Base-by-base conservation (phyloP, 2,329 filamentous ascomycete genomes). In the Alternaria atra region DNA sequence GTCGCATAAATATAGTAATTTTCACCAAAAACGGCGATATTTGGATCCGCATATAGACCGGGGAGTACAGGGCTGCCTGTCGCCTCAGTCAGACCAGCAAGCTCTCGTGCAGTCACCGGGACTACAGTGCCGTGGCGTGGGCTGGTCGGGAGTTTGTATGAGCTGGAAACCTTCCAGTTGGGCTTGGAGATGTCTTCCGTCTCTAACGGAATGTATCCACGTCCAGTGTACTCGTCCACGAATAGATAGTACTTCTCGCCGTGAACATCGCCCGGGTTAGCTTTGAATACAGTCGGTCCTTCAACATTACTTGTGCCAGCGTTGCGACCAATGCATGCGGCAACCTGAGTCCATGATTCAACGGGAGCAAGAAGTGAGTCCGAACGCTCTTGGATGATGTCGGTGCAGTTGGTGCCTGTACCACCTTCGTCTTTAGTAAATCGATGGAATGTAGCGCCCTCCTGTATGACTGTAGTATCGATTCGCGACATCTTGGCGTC, bases 381-480 rank as follows among this genome's bases (percentile, higher is more conserved):
- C 0, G 84, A 84, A 32, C 79, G 80, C 64, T 86, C 84, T 60
- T 86, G 80, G 20, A 87, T 86, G 25, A 86, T 86, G 43, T 87
- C 85, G 2, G 74, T 76, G 66, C 85, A 87, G 2, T 84, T 84
- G 0, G 84, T 85, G 1, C 73, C 77, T 5, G 73, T 78, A 2
- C 79, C 82, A 0, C 83, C 84, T 56, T 86, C 84, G 42, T 86
- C 84, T 58, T 87, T 86, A 17, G 84, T 86, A 67, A 86, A 87
- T 9, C 85, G 83, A 66, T 85, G 84, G 68, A 83, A 86, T 0
- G 70, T 72, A 10, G 71, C 70, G 1, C 76, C 77, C 0, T 78
- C 79, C 53, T 83, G 75, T 13, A 86, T 68, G 0, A 86, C 82
- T 0, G 84, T 86, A 0, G 84, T 83, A 65, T 86, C 85, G 25